These are phyloP conservation scores for Sclerotinia trifoliorum DNA, from an alignment of 2,329 filamentous ascomycete genomes.

Conservation along the genomic window DNA sequence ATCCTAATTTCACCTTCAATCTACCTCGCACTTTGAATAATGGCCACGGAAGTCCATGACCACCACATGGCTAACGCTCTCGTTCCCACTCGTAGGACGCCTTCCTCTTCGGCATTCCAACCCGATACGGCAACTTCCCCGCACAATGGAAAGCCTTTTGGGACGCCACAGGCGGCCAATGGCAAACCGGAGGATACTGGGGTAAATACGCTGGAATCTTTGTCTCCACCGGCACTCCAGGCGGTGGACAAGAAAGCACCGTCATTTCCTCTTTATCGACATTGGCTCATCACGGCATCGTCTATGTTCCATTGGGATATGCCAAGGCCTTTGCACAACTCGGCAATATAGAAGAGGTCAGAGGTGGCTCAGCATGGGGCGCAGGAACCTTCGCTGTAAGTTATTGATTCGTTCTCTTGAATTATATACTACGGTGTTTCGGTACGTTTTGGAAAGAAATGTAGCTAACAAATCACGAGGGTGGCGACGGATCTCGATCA, in stretches of 20 bases:
- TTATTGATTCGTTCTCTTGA: constrained; percentile 14
- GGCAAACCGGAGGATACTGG: constrained; percentile 71
- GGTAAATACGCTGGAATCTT: constrained; percentile 93
- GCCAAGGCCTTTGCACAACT: constrained; percentile 71
- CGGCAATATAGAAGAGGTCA: constrained; percentile 72
- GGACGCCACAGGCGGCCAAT: constrained; percentile 86
- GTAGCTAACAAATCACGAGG: constrained; percentile 41
- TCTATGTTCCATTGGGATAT: constrained; percentile 95
- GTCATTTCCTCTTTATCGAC: constrained; percentile 79
- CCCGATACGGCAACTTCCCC: constrained; percentile 95
- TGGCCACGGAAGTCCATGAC: not conserved
- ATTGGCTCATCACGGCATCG: constrained; percentile 87
- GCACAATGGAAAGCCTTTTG: constrained; percentile 88
- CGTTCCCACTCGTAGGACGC: constrained; percentile 53
- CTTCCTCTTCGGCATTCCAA: constrained; percentile 92
- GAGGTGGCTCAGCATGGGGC: constrained; percentile 88
- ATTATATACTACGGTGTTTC: not conserved
- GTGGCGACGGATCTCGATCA: constrained; percentile 77
- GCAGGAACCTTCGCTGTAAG: constrained; percentile 82
- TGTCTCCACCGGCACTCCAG: constrained; percentile 77
- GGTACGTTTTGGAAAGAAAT: not conserved
- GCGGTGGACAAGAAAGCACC: constrained; percentile 93
- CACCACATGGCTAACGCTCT: not conserved
- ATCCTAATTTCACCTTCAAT: not conserved
- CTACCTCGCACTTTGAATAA: not conserved